Base-by-base conservation (phyloP, 345 rosid genomes). In the Moricandia moricandioides region DNA sequence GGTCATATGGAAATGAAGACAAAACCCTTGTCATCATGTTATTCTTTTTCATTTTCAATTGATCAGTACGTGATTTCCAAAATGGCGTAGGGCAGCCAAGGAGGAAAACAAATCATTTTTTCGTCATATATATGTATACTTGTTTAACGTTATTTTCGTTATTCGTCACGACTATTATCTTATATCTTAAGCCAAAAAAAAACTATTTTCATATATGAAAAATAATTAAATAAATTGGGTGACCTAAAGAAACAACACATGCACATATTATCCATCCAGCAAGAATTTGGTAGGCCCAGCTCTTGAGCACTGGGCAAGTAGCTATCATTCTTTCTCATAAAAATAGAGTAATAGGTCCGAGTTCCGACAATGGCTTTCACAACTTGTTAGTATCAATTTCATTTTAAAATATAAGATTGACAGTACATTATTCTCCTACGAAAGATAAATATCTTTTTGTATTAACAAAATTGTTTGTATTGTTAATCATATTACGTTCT, bases 251-350 rank as follows among this genome's bases (percentile, higher is more conserved):
- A 76, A 62, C 64, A 75, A 17, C 78, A 68, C 68, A 67, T 67
- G 62, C 78, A 75, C 72, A 61, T 67, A 61, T 68, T 51, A 75
- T 75, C 74, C 74, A 69, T 61, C 74, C 79, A 75, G 37, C 64
- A 62, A 76, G 35, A 61, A 37, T 61, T 69, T 69, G 37, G 74
- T 69, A 76, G 74, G 74, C 17, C 74, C 79, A 54, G 39, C 7
- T 61, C 45, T 35, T 62, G 74, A 69, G 79, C 79, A 52, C 58
- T 65, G 24, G 65, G 47, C 65, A 65, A 55, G 77, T 73, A 69
- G 57, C 57, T 54, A 75, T 68, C 69, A 69, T 52, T 34, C 47
- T 43, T 62, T 69, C 64, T 75, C 73, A 49, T 35, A 47, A 45
- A 75, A 58, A 61, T 56, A 62, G 74, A 55, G 34, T 12, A 13